Base-by-base conservation (phyloP, 1,284 basidiomycete genomes). In the Porogramme epimiltina region DNA sequence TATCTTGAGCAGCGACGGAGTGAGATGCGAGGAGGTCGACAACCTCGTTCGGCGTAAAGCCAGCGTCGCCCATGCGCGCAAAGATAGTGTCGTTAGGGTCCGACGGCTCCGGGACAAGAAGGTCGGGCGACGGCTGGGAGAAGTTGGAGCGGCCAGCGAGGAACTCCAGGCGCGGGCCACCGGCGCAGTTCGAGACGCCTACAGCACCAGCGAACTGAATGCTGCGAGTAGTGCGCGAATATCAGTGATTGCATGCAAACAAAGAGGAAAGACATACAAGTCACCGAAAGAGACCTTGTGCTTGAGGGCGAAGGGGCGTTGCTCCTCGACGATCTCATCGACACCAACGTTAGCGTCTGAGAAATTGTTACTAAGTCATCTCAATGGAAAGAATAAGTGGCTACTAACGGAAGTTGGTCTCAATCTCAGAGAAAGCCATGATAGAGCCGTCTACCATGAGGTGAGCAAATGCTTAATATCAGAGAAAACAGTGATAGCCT, bases 161-260 rank as follows among this genome's bases (percentile, higher is more conserved):
- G 65, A 73, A 73, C 53, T 67, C 55, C 18, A 73, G 59, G 16
- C 65, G 67, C 16, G 71, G 70, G 18, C 61, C 70, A 37, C 70
- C 72, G 13, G 61, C 52, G 53, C 73, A 74, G 60, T 73, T 73
- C 24, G 66, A 63, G 4, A 74, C 61, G 18, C 65, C 73, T 33
- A 73, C 71, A 6, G 73, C 73, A 31, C 70, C 74, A 16, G 73
- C 72, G 49, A 75, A 74, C 55, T 76, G 73, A 49, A 76, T 73
- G 61, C 69, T 37, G 34, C 5, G 10, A 16, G 5, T 9, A 37
- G 34, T 6, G 10, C 16, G 5, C n/a, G 5, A 16, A 13, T 9
- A 9, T 18, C 13, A 18, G 34, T 16, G 6, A 31, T 15, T 37
- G 5, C 13, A n/a, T 18, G 10, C 8, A 16, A 13, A 6, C n/a